These are phyloP conservation scores for Solanum microdontum DNA, from an alignment of 257 asterid genomes.

Conservation along the genomic window DNA sequence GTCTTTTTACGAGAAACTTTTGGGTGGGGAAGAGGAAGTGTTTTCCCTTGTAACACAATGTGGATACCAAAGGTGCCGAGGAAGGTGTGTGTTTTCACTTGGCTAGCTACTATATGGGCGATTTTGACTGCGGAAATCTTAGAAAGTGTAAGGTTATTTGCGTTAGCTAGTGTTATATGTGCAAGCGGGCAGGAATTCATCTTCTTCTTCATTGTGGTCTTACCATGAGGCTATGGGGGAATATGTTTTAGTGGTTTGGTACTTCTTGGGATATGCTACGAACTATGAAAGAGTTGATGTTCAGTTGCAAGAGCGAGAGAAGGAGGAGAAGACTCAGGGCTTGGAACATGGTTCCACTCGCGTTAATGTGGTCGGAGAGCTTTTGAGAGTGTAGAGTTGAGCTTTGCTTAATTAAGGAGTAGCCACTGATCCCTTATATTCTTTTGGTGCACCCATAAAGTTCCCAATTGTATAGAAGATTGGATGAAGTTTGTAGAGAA, in stretches of 20 bases:
- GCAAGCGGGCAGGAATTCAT: not conserved
- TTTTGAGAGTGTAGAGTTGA: not conserved
- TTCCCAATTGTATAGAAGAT: not conserved
- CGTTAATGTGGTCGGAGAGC: not conserved
- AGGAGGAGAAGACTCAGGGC: not conserved
- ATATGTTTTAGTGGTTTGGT: not conserved
- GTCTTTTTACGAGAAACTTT: not conserved
- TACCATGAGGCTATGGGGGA: not conserved
- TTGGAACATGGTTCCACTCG: not conserved
- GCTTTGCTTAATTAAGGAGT: not conserved
- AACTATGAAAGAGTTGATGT: not conserved
- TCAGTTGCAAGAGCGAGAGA: not conserved
- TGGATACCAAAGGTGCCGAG: not conserved
- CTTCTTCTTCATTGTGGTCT: not conserved
- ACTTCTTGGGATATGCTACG: not conserved
- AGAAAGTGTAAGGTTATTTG: not conserved
- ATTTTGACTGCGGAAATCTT: not conserved
- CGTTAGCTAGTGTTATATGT: not conserved
- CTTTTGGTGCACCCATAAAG: not conserved
- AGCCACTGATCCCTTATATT: not conserved
- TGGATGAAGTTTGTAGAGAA: not conserved
- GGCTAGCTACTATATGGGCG: not conserved
- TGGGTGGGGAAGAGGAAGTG: not conserved
- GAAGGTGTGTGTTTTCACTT: not conserved
- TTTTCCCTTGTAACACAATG: not conserved